These are phyloP conservation scores for Ogataea zsoltii DNA, from an alignment of 805 yeast genomes.

Conservation along the genomic window DNA sequence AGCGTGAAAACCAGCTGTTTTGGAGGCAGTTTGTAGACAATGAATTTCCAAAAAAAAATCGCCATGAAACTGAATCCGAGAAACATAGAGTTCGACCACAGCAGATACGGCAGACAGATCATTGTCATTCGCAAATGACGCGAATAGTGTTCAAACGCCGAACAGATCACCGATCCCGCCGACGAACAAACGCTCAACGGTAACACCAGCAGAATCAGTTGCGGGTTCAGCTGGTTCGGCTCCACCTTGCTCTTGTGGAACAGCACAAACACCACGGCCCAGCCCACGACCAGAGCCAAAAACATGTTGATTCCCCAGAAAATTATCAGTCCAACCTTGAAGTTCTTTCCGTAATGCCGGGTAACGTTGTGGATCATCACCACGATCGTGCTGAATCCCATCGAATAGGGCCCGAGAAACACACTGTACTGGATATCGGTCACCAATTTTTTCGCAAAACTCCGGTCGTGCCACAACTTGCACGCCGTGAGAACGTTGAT, in stretches of 20 bases:
- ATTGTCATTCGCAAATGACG: slow-evolving; percentile 49
- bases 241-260: slow-evolving; percentile 38
- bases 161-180: slow-evolving; percentile 55
- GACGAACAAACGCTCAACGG: slow-evolving; percentile 74
- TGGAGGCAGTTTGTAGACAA: slow-evolving; percentile 58
- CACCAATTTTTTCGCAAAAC: slow-evolving; percentile 30
- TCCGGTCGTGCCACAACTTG: slow-evolving; percentile 32
- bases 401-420: slow-evolving; percentile 76
- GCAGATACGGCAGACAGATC: slow-evolving; percentile 51
- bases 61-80: slow-evolving; percentile 58
- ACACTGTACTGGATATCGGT: slow-evolving; percentile 49
- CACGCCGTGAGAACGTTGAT: slow-evolving; percentile 41
- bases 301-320: slow-evolving; percentile 69
- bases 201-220: slow-evolving; percentile 71
- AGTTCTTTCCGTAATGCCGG: slow-evolving; percentile 28
- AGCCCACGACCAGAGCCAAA: slow-evolving; percentile 56
- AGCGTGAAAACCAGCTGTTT: slow-evolving; percentile 54
- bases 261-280: slow-evolving; percentile 56
- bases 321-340: slow-evolving; percentile 44
- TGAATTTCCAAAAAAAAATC: slow-evolving; percentile 59
- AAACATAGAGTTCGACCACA: slow-evolving; percentile 72
- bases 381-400: slow-evolving; percentile 72
- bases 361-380: slow-evolving; percentile 53
- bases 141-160: slow-evolving; percentile 39
- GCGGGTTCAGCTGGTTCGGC: slow-evolving; percentile 45